Conservation (phyloP, 345 rosid species). For the Aegle marmelos region DNA sequence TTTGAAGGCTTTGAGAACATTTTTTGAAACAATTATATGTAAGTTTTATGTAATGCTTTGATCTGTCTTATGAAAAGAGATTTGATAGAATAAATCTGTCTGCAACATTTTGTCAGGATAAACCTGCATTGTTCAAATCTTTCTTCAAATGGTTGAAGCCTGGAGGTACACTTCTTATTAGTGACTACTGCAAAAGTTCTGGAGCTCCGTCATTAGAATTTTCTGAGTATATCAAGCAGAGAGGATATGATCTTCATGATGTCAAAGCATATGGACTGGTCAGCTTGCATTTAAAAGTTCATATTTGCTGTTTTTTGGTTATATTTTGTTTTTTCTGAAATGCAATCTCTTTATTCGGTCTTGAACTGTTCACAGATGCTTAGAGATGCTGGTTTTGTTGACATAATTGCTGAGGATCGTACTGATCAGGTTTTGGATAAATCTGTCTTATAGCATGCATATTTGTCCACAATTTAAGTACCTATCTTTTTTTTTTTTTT, state of each 20-base stretch:
- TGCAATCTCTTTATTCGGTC: not conserved
- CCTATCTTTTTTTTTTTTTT: not conserved
- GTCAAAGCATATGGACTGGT: conserved; percentile 85
- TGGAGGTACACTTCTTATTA: conserved; percentile 91
- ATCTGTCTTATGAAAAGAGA: not conserved
- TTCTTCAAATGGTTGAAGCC: conserved; percentile 96
- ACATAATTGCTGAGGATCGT: conserved; percentile 75
- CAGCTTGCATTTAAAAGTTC: conserved; percentile 13
- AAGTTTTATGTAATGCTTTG: not conserved
- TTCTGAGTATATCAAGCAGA: conserved; percentile 64
- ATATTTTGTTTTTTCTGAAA: not conserved
- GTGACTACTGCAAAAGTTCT: conserved; percentile 75
- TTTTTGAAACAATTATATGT: not conserved
- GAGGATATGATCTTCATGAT: conserved; percentile 95
- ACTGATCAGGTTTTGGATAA: conserved; percentile 61
- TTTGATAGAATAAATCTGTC: not conserved
- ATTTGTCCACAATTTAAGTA: not conserved
- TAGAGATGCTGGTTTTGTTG: conserved; percentile 73
- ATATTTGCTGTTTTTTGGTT: not conserved
- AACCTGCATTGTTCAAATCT: conserved; percentile 76
- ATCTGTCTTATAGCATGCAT: not conserved
- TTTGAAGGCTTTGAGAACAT: not conserved
- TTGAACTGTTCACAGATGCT: conserved; percentile 56
- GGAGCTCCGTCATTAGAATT: conserved; percentile 73
- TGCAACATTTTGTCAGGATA: conserved; percentile 57